Percentiles rank a stretch among this genome's conserved stretches.
phyloP scores from a whole-genome alignment of 2,329 filamentous ascomycete species.

The Escovopsis sp. region DNA sequence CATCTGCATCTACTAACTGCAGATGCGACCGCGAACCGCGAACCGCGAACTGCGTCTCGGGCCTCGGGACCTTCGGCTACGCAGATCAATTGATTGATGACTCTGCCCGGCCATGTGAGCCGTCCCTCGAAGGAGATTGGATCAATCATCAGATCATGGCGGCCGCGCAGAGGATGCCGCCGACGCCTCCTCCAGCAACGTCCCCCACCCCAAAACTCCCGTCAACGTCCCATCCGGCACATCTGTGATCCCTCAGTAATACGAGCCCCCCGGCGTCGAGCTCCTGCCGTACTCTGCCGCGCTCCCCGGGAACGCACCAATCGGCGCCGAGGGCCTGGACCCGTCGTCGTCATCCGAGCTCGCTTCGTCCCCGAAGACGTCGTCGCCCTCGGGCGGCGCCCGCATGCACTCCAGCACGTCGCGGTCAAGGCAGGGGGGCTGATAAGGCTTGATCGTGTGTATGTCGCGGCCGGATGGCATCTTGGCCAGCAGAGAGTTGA shows the following conservation, averaged over 20 bases:
- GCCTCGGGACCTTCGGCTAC: no score
- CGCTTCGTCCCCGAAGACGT: constrained; percentile 15
- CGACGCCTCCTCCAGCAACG: background rate
- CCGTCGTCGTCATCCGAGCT: constrained; percentile 26
- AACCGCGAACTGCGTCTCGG: no score
- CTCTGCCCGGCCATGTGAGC: background rate
- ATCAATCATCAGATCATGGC: no score
- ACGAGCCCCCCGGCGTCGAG: constrained; percentile 20
- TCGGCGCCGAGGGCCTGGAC: constrained; percentile 18
- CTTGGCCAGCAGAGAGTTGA: constrained; percentile 55
- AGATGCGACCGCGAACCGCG: no score
- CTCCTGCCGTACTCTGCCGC: constrained; percentile 22
- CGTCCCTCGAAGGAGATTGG: background rate
- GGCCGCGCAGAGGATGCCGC: no score
- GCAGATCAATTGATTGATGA: no score
- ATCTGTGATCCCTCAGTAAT: constrained; percentile 16
- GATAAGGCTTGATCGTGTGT: constrained; percentile 54
- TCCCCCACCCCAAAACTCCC: no score
- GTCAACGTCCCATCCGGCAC: background rate
- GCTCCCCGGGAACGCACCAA: constrained; percentile 37
- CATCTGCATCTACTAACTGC: no score
- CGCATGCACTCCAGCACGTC: constrained; percentile 50
- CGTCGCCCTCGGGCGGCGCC: constrained; percentile 18
- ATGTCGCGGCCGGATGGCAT: constrained; percentile 87
- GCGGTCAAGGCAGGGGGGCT: constrained; percentile 48